These are phyloP conservation scores for Boletus semigastroideus DNA, from an alignment of 1,284 basidiomycete species.

Conservation along the genomic window DNA sequence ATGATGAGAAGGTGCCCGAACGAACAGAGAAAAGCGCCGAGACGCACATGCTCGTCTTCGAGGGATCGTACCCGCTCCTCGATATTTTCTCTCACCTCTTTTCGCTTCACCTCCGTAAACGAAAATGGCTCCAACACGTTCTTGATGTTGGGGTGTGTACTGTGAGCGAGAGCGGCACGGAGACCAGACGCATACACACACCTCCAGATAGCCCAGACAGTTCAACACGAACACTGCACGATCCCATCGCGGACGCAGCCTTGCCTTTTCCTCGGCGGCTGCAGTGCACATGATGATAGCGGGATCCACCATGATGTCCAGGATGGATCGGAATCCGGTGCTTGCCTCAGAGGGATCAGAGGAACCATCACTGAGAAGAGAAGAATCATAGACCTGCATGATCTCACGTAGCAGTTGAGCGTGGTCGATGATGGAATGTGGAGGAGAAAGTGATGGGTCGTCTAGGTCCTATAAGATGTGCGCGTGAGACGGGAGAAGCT, in stretches of 20 bases:
- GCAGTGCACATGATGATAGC: conserved; percentile 73
- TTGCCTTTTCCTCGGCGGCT: conserved; percentile 67
- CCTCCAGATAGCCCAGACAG: conserved; percentile 78
- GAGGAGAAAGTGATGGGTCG: conserved; percentile 75
- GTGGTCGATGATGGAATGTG: conserved; percentile 77
- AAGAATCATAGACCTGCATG: conserved; percentile 84
- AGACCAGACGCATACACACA: conserved; percentile 26
- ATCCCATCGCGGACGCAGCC: conserved; percentile 67
- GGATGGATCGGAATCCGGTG: conserved; percentile 54
- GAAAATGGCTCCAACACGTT: conserved; percentile 69
- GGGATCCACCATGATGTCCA: conserved; percentile 83
- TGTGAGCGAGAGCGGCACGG: background rate
- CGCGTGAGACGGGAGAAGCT: background rate
- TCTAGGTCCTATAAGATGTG: conserved; percentile 61
- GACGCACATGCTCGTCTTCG: conserved; percentile 78
- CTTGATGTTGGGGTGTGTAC: conserved; percentile 37
- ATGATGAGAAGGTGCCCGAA: background rate
- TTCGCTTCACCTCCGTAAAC: conserved; percentile 68
- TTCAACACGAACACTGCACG: conserved; percentile 80
- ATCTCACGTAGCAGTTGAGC: conserved; percentile 84
- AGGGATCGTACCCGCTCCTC: conserved; percentile 63
- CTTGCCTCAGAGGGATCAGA: conserved; percentile 9
- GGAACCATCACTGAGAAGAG: conserved; percentile 61
- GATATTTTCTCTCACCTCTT: conserved; percentile 59
- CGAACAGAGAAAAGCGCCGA: fast-evolving